phyloP scores from a whole-genome alignment of 331 rosid species.

The Spiraea crenata region DNA sequence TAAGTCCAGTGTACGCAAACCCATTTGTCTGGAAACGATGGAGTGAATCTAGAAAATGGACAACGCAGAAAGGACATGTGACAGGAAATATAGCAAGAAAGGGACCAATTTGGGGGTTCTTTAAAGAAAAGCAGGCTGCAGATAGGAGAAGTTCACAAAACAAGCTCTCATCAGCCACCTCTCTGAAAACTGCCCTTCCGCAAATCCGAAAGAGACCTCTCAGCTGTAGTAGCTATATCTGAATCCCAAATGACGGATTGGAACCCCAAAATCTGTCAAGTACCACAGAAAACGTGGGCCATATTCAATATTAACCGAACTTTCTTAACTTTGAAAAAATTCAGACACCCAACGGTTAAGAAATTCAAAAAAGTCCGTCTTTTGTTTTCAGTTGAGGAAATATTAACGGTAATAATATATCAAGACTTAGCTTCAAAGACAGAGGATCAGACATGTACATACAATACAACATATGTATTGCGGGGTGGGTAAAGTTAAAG shows the following conservation, averaged over 20 bases:
- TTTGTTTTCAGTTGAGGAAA: constrained; percentile 12
- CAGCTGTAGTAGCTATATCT: constrained; percentile 36
- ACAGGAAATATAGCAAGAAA: constrained; percentile 34
- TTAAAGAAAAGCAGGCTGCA: constrained; percentile 21
- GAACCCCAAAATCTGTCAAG: constrained; percentile 14
- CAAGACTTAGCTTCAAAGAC: constrained; percentile 60
- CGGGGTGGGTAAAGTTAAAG: constrained; percentile 27
- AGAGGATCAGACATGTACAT: constrained; percentile 16
- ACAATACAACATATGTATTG: not conserved
- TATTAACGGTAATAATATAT: constrained; percentile 28
- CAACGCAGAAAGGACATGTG: constrained; percentile 32
- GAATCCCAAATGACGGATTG: constrained; percentile 13
- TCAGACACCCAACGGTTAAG: constrained; percentile 30
- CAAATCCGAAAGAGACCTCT: constrained; percentile 53
- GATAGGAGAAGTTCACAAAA: constrained; percentile 37
- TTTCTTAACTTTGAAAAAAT: not conserved
- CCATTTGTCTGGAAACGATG: constrained; percentile 6
- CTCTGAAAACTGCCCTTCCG: constrained; percentile 48
- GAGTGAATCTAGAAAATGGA: constrained; percentile 4
- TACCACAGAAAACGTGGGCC: not conserved
- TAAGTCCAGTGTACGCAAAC: constrained; percentile 4
- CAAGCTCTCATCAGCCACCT: constrained; percentile 37
- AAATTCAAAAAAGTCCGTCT: not conserved
- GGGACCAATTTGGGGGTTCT: constrained; percentile 28
- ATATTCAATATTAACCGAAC: constrained; percentile 1